Conservation (phyloP, 176 grass and related monocot species). For the Pharus latifolius region DNA sequence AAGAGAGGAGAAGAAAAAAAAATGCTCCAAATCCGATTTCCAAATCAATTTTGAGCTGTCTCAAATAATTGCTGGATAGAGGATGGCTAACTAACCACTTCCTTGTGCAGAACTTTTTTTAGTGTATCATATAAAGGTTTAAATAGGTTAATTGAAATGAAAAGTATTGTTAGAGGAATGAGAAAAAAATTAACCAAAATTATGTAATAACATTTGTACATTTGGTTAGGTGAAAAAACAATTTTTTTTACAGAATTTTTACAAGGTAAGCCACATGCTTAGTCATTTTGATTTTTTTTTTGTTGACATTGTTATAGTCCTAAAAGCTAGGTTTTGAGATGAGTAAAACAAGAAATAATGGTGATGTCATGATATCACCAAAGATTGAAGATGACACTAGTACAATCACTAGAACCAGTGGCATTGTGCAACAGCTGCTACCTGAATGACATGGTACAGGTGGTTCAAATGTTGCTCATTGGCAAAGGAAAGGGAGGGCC, state of each 20-base stretch:
- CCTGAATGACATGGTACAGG: neutral
- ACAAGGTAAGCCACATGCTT: too few relatives aligned
- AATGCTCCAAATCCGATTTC: neutral
- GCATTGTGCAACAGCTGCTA: neutral
- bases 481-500: neutral
- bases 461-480: neutral
- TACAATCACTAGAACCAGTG: neutral
- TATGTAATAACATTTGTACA: too few relatives aligned
- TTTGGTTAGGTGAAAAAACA: too few relatives aligned
- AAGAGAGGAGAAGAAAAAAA: neutral
- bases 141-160: too few relatives aligned
- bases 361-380: too few relatives aligned
- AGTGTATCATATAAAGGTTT: too few relatives aligned
- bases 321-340: neutral
- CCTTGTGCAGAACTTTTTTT: neutral
- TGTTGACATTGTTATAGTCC: neutral
- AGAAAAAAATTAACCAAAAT: too few relatives aligned
- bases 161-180: too few relatives aligned
- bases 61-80: slow-evolving; percentile 2
- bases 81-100: slow-evolving; percentile 9
- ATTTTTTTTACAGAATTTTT: too few relatives aligned
- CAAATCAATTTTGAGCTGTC: slow-evolving; percentile 18
- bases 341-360: neutral
- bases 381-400: too few relatives aligned
- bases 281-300: neutral